Evolutionary conservation across 805 yeast species (phyloP).

Genomic region (Cyberlindnera japonica): DNA sequence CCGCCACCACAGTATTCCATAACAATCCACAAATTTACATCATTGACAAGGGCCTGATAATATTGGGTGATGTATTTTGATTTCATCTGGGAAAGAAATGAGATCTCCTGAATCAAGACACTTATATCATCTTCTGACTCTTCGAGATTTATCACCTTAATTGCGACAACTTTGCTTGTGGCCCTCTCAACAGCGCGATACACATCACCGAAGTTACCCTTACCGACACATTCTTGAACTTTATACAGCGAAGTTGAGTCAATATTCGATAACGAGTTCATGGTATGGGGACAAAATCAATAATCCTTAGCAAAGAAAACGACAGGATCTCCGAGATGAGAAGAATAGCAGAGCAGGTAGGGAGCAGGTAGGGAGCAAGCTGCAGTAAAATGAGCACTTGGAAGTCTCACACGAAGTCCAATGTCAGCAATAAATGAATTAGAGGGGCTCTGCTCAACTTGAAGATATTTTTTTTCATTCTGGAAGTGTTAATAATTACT

Average conservation of each 20-base stretch:
- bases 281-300: background rate
- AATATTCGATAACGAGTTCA: background rate
- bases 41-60: conserved; percentile 59
- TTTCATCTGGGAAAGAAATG: conserved; percentile 61
- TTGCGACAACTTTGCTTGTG: conserved; percentile 57
- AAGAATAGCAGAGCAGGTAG: background rate
- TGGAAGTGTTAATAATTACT: background rate
- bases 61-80: conserved; percentile 63
- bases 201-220: conserved; percentile 87
- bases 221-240: conserved; percentile 61
- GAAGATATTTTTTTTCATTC: no score
- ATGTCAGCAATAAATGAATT: no score
- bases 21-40: conserved; percentile 75
- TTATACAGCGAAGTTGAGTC: conserved; percentile 25
- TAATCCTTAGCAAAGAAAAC: no score
- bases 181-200: conserved; percentile 47
- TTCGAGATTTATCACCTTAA: conserved; percentile 84
- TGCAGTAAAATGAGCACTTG: no score
- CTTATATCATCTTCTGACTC: conserved; percentile 72
- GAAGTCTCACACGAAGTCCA: no score
- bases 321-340: background rate
- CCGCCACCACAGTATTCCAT: conserved; percentile 98
- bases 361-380: no score
- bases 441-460: no score
- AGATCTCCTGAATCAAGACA: conserved; percentile 71